These are phyloP conservation scores for Myrica gale DNA, from an alignment of 306 rosid species.

Conservation along the genomic window DNA sequence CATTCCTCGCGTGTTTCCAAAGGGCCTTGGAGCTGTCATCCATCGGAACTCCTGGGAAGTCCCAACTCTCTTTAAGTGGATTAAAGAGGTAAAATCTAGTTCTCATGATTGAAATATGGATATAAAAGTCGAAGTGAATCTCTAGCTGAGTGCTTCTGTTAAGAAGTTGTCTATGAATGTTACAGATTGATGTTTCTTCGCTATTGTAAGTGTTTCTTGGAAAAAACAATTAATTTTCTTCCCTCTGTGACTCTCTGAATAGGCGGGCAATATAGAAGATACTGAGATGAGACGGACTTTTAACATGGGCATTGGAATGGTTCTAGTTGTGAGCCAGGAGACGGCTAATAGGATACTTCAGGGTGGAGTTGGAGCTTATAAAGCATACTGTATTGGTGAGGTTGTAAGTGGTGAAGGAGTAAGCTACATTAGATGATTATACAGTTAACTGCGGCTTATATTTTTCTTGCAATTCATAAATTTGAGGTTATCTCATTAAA, in stretches of 20 bases:
- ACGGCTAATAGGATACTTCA: conserved; percentile 47
- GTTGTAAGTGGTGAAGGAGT: conserved; percentile 61
- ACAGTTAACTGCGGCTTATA: not conserved
- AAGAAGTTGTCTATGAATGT: too few relatives aligned
- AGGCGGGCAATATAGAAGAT: conserved; percentile 76
- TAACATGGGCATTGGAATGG: conserved; percentile 96
- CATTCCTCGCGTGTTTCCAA: conserved; percentile 84
- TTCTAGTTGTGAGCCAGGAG: conserved; percentile 72
- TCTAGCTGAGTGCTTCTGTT: not conserved
- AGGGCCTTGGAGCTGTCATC: conserved; percentile 74
- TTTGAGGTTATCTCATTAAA: not conserved
- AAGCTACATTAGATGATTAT: conserved; percentile 32
- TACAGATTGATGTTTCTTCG: not conserved
- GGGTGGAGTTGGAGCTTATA: conserved; percentile 27
- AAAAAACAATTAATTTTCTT: not conserved
- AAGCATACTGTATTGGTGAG: conserved; percentile 67
- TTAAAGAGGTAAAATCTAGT: conserved; percentile 70
- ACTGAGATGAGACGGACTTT: conserved; percentile 80
- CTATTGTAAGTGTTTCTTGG: not conserved
- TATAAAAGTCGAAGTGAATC: not conserved
- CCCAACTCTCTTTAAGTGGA: conserved; percentile 76
- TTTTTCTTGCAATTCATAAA: not conserved
- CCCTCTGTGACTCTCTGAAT: conserved; percentile 10
- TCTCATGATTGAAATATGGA: not conserved
- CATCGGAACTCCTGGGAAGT: conserved; percentile 68